Percentiles rank a stretch among this genome's conserved stretches.
These are phyloP conservation scores for Biscogniauxia sp. DNA, from an alignment of 2,329 filamentous ascomycete species.

Conservation along the genomic window DNA sequence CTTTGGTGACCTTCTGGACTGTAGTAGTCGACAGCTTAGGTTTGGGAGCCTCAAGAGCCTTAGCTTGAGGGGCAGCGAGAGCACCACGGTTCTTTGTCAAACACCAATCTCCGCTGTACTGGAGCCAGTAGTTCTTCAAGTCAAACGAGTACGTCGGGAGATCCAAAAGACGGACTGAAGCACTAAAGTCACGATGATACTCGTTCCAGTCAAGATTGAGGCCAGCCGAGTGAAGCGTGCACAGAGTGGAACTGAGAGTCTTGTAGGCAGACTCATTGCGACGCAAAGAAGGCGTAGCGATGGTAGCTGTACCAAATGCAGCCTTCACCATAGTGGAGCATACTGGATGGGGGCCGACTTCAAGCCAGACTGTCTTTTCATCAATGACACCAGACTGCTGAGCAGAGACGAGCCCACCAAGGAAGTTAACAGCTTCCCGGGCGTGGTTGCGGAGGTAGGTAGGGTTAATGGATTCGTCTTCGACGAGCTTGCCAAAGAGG, in stretches of 20 bases:
- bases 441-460: constrained; percentile 64
- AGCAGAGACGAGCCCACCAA: constrained; percentile 58
- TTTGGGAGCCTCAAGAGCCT: constrained; percentile 36
- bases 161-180: constrained; percentile 57
- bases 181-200: constrained; percentile 61
- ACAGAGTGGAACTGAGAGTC: constrained; percentile 57
- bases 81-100: constrained; percentile 63
- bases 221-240: constrained; percentile 55
- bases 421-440: constrained; percentile 68
- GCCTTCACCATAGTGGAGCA: constrained; percentile 67
- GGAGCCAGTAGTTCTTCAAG: constrained; percentile 70
- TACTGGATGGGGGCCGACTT: constrained; percentile 72
- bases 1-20: constrained; percentile 62
- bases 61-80: constrained; percentile 39
- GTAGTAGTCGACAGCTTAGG: constrained; percentile 62
- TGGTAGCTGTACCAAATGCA: constrained; percentile 53
- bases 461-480: constrained; percentile 54
- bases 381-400: constrained; percentile 58
- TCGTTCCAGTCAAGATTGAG: constrained; percentile 65
- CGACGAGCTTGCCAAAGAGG: constrained; percentile 59
- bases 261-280: constrained; percentile 63
- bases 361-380: constrained; percentile 67
- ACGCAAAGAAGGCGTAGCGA: constrained; percentile 59
- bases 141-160: constrained; percentile 69
- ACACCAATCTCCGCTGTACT: constrained; percentile 59